Evolutionary conservation across 2,329 filamentous ascomycete species (phyloP).

Genomic region (Camptophora hylomeconis): DNA sequence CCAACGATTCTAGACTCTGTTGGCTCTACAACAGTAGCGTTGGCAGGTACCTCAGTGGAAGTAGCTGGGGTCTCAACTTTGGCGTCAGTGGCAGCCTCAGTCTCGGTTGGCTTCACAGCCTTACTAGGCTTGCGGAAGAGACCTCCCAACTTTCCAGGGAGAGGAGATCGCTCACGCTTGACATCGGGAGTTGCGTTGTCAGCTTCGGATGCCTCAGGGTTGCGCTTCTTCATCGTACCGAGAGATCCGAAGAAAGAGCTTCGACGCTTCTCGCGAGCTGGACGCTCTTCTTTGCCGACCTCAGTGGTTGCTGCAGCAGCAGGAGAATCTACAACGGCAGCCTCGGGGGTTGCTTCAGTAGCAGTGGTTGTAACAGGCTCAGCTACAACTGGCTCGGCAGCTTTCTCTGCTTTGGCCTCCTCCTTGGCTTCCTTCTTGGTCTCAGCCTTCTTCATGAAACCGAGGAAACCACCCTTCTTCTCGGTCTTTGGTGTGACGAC

Average conservation of each 20-base stretch:
- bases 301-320: conserved; percentile 12
- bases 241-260: conserved; percentile 43
- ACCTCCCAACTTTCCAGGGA: conserved; percentile 29
- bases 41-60: conserved; percentile 10
- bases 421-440: conserved; percentile 18
- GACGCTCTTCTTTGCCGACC: conserved; percentile 27
- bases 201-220: conserved; percentile 27
- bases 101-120: conserved; percentile 27
- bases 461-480: conserved; percentile 21
- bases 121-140: conserved; percentile 37
- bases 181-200: conserved; percentile 21
- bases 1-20: conserved; percentile 8
- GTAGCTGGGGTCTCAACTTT: conserved; percentile 13
- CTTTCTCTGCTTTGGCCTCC: conserved; percentile 19
- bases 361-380: conserved; percentile 14
- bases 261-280: conserved; percentile 30
- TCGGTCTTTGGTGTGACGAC: conserved; percentile 21
- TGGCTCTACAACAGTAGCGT: conserved; percentile 19
- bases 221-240: conserved; percentile 39
- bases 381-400: conserved; percentile 12
- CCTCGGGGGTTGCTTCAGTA: conserved; percentile 9
- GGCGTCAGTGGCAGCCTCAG: conserved; percentile 20
- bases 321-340: conserved; percentile 11
- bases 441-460: conserved; percentile 23
- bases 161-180: conserved; percentile 27